Evolutionary conservation across 495 filamentous ascomycete species (phyloP), one percentile per base, ranked within the genome.

Genomic region (Penicillium arizonense): DNA sequence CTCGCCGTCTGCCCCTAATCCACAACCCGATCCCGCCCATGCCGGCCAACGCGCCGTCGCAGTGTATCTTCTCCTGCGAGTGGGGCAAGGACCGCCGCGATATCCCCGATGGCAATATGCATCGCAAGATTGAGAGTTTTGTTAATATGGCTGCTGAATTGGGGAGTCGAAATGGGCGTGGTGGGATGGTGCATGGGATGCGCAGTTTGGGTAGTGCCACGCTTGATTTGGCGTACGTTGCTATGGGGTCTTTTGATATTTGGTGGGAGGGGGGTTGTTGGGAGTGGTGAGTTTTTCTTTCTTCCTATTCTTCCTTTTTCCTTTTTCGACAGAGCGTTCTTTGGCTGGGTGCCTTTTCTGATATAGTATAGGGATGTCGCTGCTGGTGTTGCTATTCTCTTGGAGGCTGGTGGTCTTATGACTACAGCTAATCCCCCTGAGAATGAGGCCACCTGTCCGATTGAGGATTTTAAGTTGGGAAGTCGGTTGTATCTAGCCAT

Each of bases 11-110:
- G 5, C 85, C 85, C 0, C 73, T 87, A 12, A 61, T 86, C 14
- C 75, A 74, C 20, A 76, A 79, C 34, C 82, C 82, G 0, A 70
- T 82, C 49, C 80, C 82, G 21, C 77, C 82, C 1, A 72, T 88
- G 69, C 85, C 85, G 0, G 54, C 61, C n/a, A 77, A 77, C 26
- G 85, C 85, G 5, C 86, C 86, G 2, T 74, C 73, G 3, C 78
- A 82, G n/a, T 89, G 86, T 52, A 71, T 87, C 20, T 84, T 89
- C 61, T 75, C 78, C 3, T 88, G 83, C 58, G 86, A 89, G 54
- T 89, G 85, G 85, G 86, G 85, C 2, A 89, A 89, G 62, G 85
- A 88, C 53, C 74, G 86, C 26, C 75, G 79, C 42, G 85, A 88
- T 57, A 67, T 63, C 33, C 73, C 72, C 0, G 83, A 82, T 13